Evolutionary conservation across 139 green algal genomes (phyloP), one percentile per base, ranked within the genome.

Genomic region (Astrephomene gubernaculifera): DNA sequence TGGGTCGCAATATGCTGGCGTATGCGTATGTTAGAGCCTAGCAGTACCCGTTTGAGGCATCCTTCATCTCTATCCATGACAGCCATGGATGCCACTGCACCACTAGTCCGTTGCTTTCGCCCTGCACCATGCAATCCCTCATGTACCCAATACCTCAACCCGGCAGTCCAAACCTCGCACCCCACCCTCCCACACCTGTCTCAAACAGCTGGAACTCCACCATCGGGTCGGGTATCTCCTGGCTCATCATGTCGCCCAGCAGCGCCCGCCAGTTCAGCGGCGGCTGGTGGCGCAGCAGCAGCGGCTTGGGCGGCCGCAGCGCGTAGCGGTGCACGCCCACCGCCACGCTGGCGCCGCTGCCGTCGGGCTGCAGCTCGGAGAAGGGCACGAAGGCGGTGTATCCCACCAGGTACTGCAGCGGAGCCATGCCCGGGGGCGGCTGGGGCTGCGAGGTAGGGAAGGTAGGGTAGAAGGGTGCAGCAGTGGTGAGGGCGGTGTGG

Each of bases 201-300:
- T 88, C 87, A 53, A 90, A 90, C 81, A 90, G 82, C 76, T 93
- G 86, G 70, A 93, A 89, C 71, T 93, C 86, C 67, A 93, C 79
- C 41, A 86, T 22, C n/a, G 90, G 90, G 7, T 92, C 86, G 2
- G 86, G 86, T 41, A 92, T 63, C 19, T 83, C 71, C 43, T 81
- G 78, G 61, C 29, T 71, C 52, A 90, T 87, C 24, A 70, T 81
- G 84, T 93, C 90, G 0, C 86, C 80, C 33, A 94, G 71, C 87
- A 92, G 45, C 1, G 85, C 86, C 2, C 91, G 79, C 91, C 91
- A 94, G 79, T 94, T 87, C 14, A 93, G 73, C 33, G 68, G 73
- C 33, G 89, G 82, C 74, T 82, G 53, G 35, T 92, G 86, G 17
- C 89, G 86, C 35, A 90, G 70, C 72, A 90, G 22, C 57, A 86